Conservation (phyloP, 2,329 filamentous ascomycete genomes). For the Dryadomyces quercus-mongolicae region DNA sequence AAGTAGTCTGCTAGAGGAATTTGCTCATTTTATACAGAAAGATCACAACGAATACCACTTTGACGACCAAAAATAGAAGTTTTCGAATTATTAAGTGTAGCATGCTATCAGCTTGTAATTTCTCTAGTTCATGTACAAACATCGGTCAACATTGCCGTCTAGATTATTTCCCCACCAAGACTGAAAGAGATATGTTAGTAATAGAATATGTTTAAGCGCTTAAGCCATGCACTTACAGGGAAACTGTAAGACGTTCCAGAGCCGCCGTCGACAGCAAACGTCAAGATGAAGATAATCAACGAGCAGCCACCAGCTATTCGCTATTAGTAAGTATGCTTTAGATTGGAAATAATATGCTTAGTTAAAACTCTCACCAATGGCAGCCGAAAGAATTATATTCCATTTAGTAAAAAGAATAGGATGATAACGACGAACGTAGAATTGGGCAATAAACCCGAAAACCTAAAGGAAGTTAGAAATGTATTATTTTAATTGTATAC, state of each 20-base stretch:
- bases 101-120: background rate
- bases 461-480: slow-evolving; percentile 15
- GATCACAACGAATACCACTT: no score
- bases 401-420: slow-evolving; percentile 25
- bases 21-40: no score
- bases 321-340: background rate
- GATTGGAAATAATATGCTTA: no score
- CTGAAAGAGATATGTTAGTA: background rate
- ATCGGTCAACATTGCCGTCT: slow-evolving; percentile 71
- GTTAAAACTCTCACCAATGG: background rate
- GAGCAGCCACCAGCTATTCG: background rate
- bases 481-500: no score
- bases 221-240: slow-evolving; percentile 22
- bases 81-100: no score
- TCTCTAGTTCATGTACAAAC: slow-evolving; percentile 26
- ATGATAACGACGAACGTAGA: slow-evolving; percentile 38
- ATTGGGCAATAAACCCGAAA: slow-evolving; percentile 62
- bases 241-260: slow-evolving; percentile 51
- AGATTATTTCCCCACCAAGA: slow-evolving; percentile 58
- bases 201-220: no score
- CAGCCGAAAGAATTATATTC: background rate
- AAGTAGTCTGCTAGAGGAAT: no score
- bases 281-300: slow-evolving; percentile 24
- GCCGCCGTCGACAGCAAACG: slow-evolving; percentile 29
- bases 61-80: no score